Percentiles rank a stretch among this genome's conserved stretches.
Evolutionary conservation across 2,329 filamentous ascomycete genomes (phyloP).

Genomic region (Harringtonia aguacate): DNA sequence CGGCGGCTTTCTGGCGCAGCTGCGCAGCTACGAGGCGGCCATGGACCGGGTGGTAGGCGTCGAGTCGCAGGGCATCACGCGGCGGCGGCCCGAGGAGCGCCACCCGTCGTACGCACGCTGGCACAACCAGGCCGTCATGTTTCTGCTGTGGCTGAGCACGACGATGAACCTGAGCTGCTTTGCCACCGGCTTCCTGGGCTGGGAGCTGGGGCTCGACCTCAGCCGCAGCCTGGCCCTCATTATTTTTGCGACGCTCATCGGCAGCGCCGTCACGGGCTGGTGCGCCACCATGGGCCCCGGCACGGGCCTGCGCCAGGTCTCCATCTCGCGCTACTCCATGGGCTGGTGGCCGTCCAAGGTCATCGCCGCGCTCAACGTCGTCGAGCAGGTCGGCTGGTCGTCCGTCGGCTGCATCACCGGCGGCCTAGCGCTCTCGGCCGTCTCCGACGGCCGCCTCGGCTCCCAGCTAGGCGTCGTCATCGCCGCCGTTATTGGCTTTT

Average conservation of each 20-base stretch:
- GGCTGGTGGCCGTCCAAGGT: constrained; percentile 41
- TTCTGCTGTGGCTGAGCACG: constrained; percentile 38
- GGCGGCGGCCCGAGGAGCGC: constrained; percentile 32
- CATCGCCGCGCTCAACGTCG: constrained; percentile 37
- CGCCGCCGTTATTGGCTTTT: constrained; percentile 33
- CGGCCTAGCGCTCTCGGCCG: constrained; percentile 35
- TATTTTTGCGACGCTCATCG: constrained; percentile 34
- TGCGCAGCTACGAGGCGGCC: constrained; percentile 29
- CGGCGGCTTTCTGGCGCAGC: constrained; percentile 20
- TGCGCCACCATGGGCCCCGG: constrained; percentile 38
- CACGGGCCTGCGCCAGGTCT: constrained; percentile 39
- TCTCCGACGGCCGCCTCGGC: constrained; percentile 31
- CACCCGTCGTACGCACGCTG: constrained; percentile 23
- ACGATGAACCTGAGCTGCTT: constrained; percentile 42
- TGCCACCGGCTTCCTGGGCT: constrained; percentile 38
- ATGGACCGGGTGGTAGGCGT: constrained; percentile 36
- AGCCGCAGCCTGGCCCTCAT: constrained; percentile 31
- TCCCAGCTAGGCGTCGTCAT: constrained; percentile 42
- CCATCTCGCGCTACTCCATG: constrained; percentile 36
- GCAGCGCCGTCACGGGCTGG: constrained; percentile 30
- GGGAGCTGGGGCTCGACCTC: constrained; percentile 34
- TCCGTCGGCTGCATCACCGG: constrained; percentile 40
- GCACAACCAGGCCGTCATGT: constrained; percentile 35
- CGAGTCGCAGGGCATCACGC: constrained; percentile 33
- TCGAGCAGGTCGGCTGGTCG: constrained; percentile 39